These are phyloP conservation scores for Fusarium pseudonygamai DNA, from an alignment of 2,329 filamentous ascomycete genomes.

Conservation along the genomic window DNA sequence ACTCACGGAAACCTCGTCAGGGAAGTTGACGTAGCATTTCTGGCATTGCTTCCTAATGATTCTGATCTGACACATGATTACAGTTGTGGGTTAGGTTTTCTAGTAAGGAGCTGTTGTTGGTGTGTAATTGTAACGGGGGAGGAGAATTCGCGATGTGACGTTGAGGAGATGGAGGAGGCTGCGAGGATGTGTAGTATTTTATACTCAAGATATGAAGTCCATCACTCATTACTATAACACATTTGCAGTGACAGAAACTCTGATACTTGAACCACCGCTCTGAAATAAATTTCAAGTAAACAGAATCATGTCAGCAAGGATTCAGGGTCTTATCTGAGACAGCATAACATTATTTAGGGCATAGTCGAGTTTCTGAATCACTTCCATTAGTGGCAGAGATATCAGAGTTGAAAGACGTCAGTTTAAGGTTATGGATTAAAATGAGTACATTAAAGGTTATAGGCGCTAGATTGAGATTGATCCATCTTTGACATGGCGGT, in stretches of 20 bases:
- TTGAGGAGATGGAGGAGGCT: too few species aligned
- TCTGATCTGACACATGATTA: not conserved
- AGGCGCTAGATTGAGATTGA: not conserved
- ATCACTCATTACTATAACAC: fast-evolving
- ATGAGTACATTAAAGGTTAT: too few species aligned
- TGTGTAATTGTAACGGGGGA: too few species aligned
- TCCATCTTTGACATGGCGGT: too few species aligned
- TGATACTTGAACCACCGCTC: not conserved
- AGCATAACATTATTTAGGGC: too few species aligned
- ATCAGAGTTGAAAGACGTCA: not conserved
- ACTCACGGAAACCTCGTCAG: not conserved
- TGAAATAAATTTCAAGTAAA: fast-evolving
- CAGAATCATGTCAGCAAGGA: not conserved
- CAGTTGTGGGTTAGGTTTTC: fast-evolving
- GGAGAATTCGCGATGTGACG: not conserved
- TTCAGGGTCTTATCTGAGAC: too few species aligned
- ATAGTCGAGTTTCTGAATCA: too few species aligned
- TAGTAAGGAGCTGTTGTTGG: fast-evolving
- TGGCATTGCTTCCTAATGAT: not conserved
- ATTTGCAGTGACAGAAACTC: too few species aligned
- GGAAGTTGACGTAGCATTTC: not conserved
- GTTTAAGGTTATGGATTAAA: not conserved
- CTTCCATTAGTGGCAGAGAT: too few species aligned
- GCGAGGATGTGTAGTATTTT: not conserved
- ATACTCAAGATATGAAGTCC: not conserved